Conservation (phyloP, 1,284 basidiomycete genomes). For the Leccinum subrobustum region DNA sequence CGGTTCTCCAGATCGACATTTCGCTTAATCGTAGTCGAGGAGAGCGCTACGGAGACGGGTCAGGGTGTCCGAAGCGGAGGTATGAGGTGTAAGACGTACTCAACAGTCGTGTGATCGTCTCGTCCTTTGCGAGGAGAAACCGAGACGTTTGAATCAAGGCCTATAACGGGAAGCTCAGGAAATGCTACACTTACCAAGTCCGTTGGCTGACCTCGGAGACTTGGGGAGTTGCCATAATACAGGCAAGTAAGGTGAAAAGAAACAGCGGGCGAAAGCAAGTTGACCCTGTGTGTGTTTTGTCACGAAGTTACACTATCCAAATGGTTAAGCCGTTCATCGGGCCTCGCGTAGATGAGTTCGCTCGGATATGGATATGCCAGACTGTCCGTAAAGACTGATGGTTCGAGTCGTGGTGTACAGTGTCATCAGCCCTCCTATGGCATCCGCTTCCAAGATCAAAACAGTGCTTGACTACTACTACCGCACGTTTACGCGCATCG, state of each 20-base stretch:
- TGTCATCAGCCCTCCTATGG: too few species aligned
- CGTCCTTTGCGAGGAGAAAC: conserved; percentile 51
- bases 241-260: conserved; percentile 34
- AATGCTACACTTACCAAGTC: conserved; percentile 49
- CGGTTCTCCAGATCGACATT: conserved; percentile 61
- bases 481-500: too few species aligned
- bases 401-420: too few species aligned
- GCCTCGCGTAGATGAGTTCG: too few species aligned
- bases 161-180: conserved; percentile 14
- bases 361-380: too few species aligned
- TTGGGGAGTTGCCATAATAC: conserved; percentile 55
- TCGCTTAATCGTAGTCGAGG: conserved; percentile 57
- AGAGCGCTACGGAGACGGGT: conserved; percentile 48
- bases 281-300: conserved; percentile 29
- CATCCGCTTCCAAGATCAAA: too few species aligned
- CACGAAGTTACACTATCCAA: too few species aligned
- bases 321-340: too few species aligned
- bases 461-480: too few species aligned
- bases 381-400: too few species aligned
- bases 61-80: conserved; percentile 7
- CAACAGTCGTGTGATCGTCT: conserved; percentile 56
- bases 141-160: conserved; percentile 22
- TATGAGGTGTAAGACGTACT: conserved; percentile 38
- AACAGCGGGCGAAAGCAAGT: conserved; percentile 35
- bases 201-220: conserved; percentile 57